These are phyloP conservation scores for Diatrype stigma DNA, from an alignment of 2,329 filamentous ascomycete genomes.

Conservation along the genomic window DNA sequence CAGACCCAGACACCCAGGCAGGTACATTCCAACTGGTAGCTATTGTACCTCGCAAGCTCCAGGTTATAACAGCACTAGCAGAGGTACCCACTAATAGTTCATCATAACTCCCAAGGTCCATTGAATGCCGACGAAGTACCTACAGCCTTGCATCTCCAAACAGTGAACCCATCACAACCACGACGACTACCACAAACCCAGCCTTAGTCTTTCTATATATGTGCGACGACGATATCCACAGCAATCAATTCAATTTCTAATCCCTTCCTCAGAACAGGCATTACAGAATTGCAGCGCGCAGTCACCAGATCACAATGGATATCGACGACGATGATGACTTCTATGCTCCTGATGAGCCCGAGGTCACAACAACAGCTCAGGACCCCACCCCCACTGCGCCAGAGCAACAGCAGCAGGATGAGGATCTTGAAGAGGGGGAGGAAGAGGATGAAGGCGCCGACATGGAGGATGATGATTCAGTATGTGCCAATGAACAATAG, in stretches of 20 bases:
- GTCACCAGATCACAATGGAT: slow-evolving; percentile 45
- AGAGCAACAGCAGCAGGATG: slow-evolving; percentile 36
- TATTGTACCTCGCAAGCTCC: neutral
- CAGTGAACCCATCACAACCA: no score
- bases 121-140: no score
- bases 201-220: no score
- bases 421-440: slow-evolving; percentile 60
- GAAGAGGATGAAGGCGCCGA: slow-evolving; percentile 59
- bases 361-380: slow-evolving; percentile 12
- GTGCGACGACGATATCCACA: no score
- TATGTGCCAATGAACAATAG: no score
- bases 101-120: no score
- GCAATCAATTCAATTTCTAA: neutral
- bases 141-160: no score
- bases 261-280: neutral
- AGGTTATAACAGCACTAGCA: no score
- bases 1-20: no score
- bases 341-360: slow-evolving; percentile 57
- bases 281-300: neutral
- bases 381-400: slow-evolving; percentile 24
- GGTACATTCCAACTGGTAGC: neutral
- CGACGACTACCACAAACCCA: no score
- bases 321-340: slow-evolving; percentile 67
- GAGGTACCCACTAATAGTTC: no score
- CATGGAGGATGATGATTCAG: slow-evolving; percentile 58